Evolutionary conservation across 352 stramenopile species (phyloP), one percentile per base, ranked within the genome.

Genomic region (Pythium inflatum): DNA sequence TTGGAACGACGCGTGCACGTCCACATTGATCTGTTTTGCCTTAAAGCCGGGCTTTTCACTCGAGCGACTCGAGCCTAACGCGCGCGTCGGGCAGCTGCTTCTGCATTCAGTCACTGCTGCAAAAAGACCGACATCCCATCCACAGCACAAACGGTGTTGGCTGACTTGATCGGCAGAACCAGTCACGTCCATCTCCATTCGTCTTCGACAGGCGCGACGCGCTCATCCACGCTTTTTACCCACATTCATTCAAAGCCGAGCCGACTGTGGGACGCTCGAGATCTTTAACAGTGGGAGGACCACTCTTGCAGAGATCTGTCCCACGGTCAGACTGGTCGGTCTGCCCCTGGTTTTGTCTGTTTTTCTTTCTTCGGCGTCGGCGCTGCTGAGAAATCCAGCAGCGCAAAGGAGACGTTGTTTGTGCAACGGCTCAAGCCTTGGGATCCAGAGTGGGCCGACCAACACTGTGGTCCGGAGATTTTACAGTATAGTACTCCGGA

Each of bases 101-200:
- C 9, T 48, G 9, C 24, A 22, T 48, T 31, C 13, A 3, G 12
- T 57, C 49, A 6, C 16, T 28, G n/a, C n/a, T n/a, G n/a, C n/a
- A n/a, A n/a, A n/a, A n/a, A 31, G 49, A 38, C 22, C 40, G n/a
- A 24, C 56, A 63, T 63, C 56, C 18, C 38, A 53, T 63, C 56
- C 51, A 63, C 41, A 27, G 12, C 12, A 51, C 56, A 25, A 63
- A 25, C 5, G 3, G 38, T 33, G 14, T 33, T 34, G 2, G 36
- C 31, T 50, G 36, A 63, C 56, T 40, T 34, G 38, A 45, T 63
- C 38, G 38, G 33, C 56, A 63, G 56, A 63, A 63, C 36, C 56
- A 40, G 56, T 63, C 56, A 63, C 38, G 40, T 18, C 27, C 9
- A 41, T 18, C 20, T 33, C 56, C 4, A 11, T 27, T 7, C 27